Evolutionary conservation across 179 eudicot species (phyloP), one percentile per base, ranked within the genome.

Genomic region (Nepenthes alata): DNA sequence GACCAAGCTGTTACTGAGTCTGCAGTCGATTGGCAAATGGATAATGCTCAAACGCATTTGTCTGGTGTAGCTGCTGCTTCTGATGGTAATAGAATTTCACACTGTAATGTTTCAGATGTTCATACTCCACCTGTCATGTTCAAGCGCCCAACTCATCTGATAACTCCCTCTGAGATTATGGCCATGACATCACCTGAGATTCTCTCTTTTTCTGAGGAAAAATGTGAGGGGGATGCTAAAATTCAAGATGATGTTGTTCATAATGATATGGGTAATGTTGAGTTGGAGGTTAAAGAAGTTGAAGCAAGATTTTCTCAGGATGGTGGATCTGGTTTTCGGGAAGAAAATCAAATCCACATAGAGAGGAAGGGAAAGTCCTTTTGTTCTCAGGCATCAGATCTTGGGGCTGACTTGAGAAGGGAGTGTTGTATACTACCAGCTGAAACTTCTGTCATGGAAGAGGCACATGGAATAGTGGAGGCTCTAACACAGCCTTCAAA

Each of bases 111-210:
- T 35, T 65, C 95, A 57, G 75, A 80, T 71, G 65, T 62, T 52
- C 70, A 69, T 66, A 77, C 67, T 77, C 78, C 78, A 49, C 78
- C 82, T 49, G 55, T 69, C 60, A 82, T 76, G 81, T 93, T 85
- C 69, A 85, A 83, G 69, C 97, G 78, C 73, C 98, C 98, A 53
- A 93, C 98, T 74, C 98, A 93, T 81, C 67, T 93, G 68, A 84
- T 93, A 48, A 93, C 97, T 49, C 98, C 98, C 59, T 75, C 88
- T 57, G 98, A 93, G 78, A 82, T 91, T 70, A 85, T 79, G 91
- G 87, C 95, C 61, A 79, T 72, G 47, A 72, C 91, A 64, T 75
- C 96, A 50, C 76, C 95, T 61, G 97, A 93, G 35, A 72, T 72
- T 45, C 65, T 70, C 63, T 80, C 67, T 66, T 55, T 67, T 57